These are phyloP conservation scores for Xylariales sp. DNA, from an alignment of 2,329 filamentous ascomycete genomes.

Conservation along the genomic window DNA sequence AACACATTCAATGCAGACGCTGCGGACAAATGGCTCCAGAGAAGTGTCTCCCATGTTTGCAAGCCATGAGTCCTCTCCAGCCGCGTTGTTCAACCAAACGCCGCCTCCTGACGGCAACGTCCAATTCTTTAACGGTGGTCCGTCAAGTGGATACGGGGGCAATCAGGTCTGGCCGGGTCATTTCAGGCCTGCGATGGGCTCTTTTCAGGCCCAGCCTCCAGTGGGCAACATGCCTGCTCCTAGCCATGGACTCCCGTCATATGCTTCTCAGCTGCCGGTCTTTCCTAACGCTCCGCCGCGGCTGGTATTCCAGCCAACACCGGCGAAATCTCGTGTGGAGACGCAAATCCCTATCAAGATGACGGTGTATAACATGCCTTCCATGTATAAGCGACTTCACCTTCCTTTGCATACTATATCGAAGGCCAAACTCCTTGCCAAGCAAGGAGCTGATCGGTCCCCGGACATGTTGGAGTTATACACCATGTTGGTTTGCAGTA, in stretches of 20 bases:
- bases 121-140: slow-evolving; percentile 32
- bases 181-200: slow-evolving; percentile 5
- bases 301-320: slow-evolving; percentile 61
- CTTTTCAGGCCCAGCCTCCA: slow-evolving; percentile 1
- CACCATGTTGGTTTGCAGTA: slow-evolving; percentile 84
- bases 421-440: slow-evolving; percentile 85
- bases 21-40: slow-evolving; percentile 42
- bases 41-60: slow-evolving; percentile 51
- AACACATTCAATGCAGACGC: slow-evolving; percentile 45
- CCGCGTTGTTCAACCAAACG: slow-evolving; percentile 39
- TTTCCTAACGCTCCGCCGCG: slow-evolving; percentile 26
- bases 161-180: slow-evolving; percentile 31
- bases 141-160: slow-evolving; percentile 20
- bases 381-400: slow-evolving; percentile 73
- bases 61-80: slow-evolving; percentile 50
- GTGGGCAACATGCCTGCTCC: not conserved
- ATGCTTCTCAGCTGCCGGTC: slow-evolving; percentile 12
- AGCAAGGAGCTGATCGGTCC: slow-evolving; percentile 59
- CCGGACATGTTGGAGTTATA: slow-evolving; percentile 75
- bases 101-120: slow-evolving; percentile 39
- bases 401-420: slow-evolving; percentile 88
- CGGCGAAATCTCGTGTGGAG: slow-evolving; percentile 85
- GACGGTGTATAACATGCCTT: slow-evolving; percentile 69
- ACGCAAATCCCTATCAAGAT: slow-evolving; percentile 91
- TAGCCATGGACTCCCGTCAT: slow-evolving; percentile 9